Evolutionary conservation across 2,329 filamentous ascomycete genomes (phyloP), one percentile per base, ranked within the genome.

Genomic region (Exophiala sp.): DNA sequence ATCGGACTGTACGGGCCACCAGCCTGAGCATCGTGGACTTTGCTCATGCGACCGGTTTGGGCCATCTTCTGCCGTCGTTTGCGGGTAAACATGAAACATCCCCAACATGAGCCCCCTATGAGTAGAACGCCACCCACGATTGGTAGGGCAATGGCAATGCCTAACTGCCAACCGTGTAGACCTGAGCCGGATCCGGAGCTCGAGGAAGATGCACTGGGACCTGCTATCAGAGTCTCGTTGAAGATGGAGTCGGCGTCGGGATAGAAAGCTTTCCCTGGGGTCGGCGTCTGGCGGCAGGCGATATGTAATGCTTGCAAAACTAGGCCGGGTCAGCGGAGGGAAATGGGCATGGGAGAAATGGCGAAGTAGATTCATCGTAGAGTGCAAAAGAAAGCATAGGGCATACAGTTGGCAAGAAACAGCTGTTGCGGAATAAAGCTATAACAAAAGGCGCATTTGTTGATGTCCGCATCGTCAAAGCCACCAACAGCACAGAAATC

Each of bases 271-370:
- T 57, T 47, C n/a, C 66, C 67, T 1, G 60, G 52, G 11, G 59
- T 52, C 1, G 69, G 68, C 34, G 60, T 62, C 53, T 68, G 70
- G 43, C 70, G 65, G 56, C 71, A 74, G 46, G 70, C 68, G 52
- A 73, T 70, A 19, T 71, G 69, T 34, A 73, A 60, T 16, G 70
- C 64, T 64, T 74, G 70, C 29, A 74, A 58, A 57, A 72, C 71
- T 73, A 19, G 5, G 19, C 13, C 5, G 16, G 6, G 34, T 37
- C 34, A 37, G 34, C 18, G 18, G 34, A 18, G 34, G 34, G 18
- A 16, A 18, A 19, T 18, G 34, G 11, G 16, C 39, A 18, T 27
- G 37, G n/a, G 18, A 14, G 23, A 9, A 30, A n/a, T 14, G 8
- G 35, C 14, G 32, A 19, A 27, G 18, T 22, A n/a, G n/a, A 34